Conservation (phyloP, 2,329 filamentous ascomycete genomes). For the Fusarium xyrophilum region DNA sequence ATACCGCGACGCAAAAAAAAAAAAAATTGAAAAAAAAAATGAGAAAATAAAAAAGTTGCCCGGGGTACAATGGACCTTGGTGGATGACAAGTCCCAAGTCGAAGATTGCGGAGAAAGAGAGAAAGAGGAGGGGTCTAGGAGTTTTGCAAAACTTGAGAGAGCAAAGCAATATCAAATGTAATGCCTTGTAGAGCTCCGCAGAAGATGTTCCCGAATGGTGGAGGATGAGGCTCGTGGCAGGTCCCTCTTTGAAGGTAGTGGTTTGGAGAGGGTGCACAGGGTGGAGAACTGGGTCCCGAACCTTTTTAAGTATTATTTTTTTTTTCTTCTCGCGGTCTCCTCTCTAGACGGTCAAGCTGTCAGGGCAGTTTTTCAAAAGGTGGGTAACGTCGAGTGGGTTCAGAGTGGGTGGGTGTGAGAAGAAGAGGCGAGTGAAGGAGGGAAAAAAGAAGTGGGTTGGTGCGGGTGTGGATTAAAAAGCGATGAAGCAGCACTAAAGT, state of each 20-base stretch:
- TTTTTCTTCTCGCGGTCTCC: slow-evolving; percentile 34
- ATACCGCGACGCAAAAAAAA: slow-evolving; percentile 35
- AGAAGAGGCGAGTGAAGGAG: slow-evolving; percentile 35
- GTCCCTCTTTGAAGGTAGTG: slow-evolving; percentile 51
- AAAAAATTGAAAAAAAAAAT: background rate
- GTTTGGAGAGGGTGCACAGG: slow-evolving; percentile 54
- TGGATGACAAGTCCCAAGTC: slow-evolving; percentile 39
- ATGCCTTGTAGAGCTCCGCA: slow-evolving; percentile 42
- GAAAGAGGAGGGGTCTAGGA: slow-evolving; percentile 20
- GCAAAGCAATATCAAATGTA: slow-evolving; percentile 39
- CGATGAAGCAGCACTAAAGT: slow-evolving; percentile 30
- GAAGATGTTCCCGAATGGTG: slow-evolving; percentile 47
- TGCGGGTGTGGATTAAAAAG: slow-evolving; percentile 35
- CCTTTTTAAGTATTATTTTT: slow-evolving; percentile 50
- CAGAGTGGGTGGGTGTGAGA: slow-evolving; percentile 35
- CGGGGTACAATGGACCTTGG: slow-evolving; percentile 35
- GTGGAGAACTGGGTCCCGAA: slow-evolving; percentile 56
- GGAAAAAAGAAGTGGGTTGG: slow-evolving; percentile 37
- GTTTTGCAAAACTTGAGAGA: slow-evolving; percentile 28
- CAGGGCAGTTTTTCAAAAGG: slow-evolving; percentile 43
- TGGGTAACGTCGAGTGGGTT: slow-evolving; percentile 40
- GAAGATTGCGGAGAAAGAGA: slow-evolving; percentile 33
- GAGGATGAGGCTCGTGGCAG: slow-evolving; percentile 52
- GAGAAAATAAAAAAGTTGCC: slow-evolving; percentile 22
- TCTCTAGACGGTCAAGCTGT: slow-evolving; percentile 35